These are phyloP conservation scores for Blastomyces emzantsi DNA, from an alignment of 2,329 filamentous ascomycete genomes.

Conservation along the genomic window DNA sequence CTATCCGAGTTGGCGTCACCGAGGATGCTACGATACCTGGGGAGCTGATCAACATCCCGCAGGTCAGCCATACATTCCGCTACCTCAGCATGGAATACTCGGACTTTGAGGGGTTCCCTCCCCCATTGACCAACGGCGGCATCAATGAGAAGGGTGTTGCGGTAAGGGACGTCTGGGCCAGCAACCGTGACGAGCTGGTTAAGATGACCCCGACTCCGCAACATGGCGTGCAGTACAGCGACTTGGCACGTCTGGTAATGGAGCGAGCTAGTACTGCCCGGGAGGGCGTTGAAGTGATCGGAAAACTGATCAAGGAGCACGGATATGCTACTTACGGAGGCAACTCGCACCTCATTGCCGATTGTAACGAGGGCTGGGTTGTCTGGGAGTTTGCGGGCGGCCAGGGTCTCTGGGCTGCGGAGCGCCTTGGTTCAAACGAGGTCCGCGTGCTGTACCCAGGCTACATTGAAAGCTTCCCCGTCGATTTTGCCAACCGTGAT, in stretches of 20 bases:
- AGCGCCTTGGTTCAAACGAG: neutral
- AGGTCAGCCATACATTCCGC: neutral
- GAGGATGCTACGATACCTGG: constrained; percentile 30
- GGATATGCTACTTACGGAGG: constrained; percentile 38
- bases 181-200: constrained; percentile 32
- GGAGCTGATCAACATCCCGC: neutral
- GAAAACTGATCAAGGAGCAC: constrained; percentile 32
- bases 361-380: neutral
- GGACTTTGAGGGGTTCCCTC: constrained; percentile 37
- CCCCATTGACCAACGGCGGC: constrained; percentile 39
- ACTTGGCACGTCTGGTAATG: constrained; percentile 34
- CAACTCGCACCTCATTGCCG: constrained; percentile 36
- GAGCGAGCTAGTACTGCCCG: constrained; percentile 35
- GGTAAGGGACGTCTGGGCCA: constrained; percentile 37
- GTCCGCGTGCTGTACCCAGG: neutral
- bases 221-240: constrained; percentile 35
- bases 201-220: constrained; percentile 37
- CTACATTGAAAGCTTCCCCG: neutral
- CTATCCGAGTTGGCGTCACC: constrained; percentile 38
- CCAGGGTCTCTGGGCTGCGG: neutral
- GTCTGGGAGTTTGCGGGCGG: neutral
- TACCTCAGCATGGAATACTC: neutral
- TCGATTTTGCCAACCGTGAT: neutral
- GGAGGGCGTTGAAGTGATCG: constrained; percentile 38
- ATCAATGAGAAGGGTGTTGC: constrained; percentile 36